Base-by-base conservation (phyloP, 2,329 filamentous ascomycete species). In the Fusarium protoensiforme region DNA sequence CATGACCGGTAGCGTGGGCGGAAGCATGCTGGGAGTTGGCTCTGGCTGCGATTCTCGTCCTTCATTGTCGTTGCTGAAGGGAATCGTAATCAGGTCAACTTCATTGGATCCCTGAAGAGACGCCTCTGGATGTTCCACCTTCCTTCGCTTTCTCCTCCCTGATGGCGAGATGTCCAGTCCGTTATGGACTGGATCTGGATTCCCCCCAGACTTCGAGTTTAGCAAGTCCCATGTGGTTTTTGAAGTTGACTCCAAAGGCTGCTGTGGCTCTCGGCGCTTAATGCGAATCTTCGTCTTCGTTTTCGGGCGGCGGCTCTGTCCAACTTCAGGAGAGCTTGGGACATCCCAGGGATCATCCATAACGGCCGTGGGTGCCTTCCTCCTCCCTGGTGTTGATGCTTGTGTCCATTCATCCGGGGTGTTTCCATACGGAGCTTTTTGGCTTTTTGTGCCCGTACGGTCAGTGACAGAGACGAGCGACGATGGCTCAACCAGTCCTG, bases 261-360 rank as follows among this genome's bases (percentile, higher is more conserved):
- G 35, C 36, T 67, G 59, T 18, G 51, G 61, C 36, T 65, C 61
- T n/a, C 54, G 57, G 35, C 64, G 68, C 39, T 71, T 78, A 13
- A 74, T 43, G 38, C 66, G 67, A 22, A 73, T 69, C 35, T 75
- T 75, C 35, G 69, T 69, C 35, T 75, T 75, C 35, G 69, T 56
- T 43, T 68, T 61, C 38, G 29, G 64, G 46, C 67, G 64, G 46
- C 67, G 66, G 11, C 31, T 39, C 31, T 67, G 68, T 14, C 24
- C 53, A 36, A 53, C 69, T 29, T 81, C 81, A 7, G 84, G 82
- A 51, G 85, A 87, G 69, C 82, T 84, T 0, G 85, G 85, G 5
- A 88, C 81, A 39, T 86, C 85, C 83, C 85, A 87, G 9, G 78
- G 75, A 60, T 85, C 84, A 29, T 72, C 75, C 64, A 74, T 78